Base-by-base conservation (phyloP, 2,329 filamentous ascomycete species). In the Neurospora sp. region DNA sequence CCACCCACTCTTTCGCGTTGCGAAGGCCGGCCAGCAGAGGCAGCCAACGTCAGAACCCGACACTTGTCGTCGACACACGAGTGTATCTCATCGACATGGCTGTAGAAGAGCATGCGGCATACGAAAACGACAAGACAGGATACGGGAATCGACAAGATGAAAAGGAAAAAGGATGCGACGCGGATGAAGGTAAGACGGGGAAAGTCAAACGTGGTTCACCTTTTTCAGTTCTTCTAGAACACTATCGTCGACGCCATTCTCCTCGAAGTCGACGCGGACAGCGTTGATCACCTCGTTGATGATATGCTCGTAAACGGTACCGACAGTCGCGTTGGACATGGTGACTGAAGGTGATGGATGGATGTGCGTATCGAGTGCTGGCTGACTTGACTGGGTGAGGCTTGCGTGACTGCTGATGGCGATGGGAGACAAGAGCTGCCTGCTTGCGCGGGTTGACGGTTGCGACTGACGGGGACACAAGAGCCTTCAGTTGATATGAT, bases 221-320 rank as follows among this genome's bases (percentile, higher is more conserved):
- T 90, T 87, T 81, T 90, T 90, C 85, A 99, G 84, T 80, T 97
- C 92, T 75, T 95, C 89, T 77, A 99, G 83, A 68, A 95, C 95
- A 75, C 88, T 85, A 80, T 95, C 91, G 76, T 97, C 93, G 74
- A 98, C 91, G 76, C 96, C 96, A 76, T 91, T 93, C 82, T 99
- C 96, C 81, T 99, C 96, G 79, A 99, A 98, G 82, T 98, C 96
- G 78, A 95, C 92, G 78, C 92, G 88, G 77, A 95, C 97, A 75
- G 92, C 91, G 76, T 95, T 91, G 81, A 98, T 92, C 79, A 99
- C 93, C 82, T 96, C 92, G 73, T 90, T 85, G 78, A 92, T 92
- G 80, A 92, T 89, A 77, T 86, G 83, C 81, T 89, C 85, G 81
- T 97, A 99, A 77, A 98, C 90, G 74, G 83, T 82, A 77, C 96